phyloP scores from a whole-genome alignment of 257 asterid species.

The Anisodus acutangulus region DNA sequence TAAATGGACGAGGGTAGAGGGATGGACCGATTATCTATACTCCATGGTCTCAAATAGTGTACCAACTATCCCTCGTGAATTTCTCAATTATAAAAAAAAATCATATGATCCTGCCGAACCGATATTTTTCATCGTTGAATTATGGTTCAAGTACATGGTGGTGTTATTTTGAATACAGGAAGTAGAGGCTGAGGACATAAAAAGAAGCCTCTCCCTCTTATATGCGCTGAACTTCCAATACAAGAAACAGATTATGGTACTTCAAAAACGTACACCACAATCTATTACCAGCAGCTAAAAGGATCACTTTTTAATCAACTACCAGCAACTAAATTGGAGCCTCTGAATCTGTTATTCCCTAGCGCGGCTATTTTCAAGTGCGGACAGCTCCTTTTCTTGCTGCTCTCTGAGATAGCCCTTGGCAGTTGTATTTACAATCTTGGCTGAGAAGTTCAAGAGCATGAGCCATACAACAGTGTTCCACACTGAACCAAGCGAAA shows the following conservation, averaged over 20 bases:
- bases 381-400: constrained; percentile 62
- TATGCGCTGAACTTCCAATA: constrained; percentile 31
- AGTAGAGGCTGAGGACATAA: constrained; percentile 23
- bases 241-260: constrained; percentile 16
- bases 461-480: constrained; percentile 76
- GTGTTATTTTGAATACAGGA: constrained; percentile 35
- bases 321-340: constrained; percentile 17
- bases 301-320: not conserved
- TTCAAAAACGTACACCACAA: constrained; percentile 25
- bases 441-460: constrained; percentile 65
- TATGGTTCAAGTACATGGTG: constrained; percentile 22
- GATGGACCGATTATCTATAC: too few species aligned
- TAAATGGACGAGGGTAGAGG: not conserved
- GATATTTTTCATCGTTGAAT: not conserved
- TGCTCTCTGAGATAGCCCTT: constrained; percentile 60
- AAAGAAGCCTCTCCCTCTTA: constrained; percentile 26
- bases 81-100: not conserved
- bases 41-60: not conserved
- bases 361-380: constrained; percentile 42
- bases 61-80: not conserved
- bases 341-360: constrained; percentile 19
- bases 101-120: not conserved
- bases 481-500: constrained; percentile 68
- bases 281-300: not conserved
- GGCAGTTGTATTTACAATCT: constrained; percentile 76